Conservation (phyloP, 1,284 basidiomycete species). For the Inonotus obliquus region DNA sequence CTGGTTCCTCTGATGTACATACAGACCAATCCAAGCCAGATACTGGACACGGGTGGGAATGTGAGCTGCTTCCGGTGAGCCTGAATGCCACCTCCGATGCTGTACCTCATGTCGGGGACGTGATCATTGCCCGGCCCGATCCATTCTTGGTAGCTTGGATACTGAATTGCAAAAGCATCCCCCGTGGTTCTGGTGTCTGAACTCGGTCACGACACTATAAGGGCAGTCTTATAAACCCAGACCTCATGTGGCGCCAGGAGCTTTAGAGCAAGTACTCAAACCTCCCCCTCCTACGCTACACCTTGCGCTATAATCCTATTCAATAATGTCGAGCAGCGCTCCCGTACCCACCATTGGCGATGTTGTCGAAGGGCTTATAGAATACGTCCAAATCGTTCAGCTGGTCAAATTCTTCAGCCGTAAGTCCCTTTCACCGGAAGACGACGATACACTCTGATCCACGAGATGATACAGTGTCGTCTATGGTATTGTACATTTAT, state of each 20-base stretch:
- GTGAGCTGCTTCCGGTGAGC: too few relatives aligned
- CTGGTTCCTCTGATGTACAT: too few relatives aligned
- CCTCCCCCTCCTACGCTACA: neutral
- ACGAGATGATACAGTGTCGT: neutral
- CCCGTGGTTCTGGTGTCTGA: neutral
- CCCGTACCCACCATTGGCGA: neutral
- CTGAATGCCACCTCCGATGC: neutral
- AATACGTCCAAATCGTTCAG: neutral
- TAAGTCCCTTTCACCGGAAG: neutral
- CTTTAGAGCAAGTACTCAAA: neutral
- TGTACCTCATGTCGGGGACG: neutral
- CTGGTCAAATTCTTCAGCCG: neutral
- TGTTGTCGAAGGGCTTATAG: neutral
- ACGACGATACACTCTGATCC: too few relatives aligned
- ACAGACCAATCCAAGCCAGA: too few relatives aligned
- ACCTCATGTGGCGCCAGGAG: neutral
- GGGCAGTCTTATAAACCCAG: neutral
- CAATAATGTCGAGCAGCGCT: neutral
- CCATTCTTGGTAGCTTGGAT: neutral
- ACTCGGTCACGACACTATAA: neutral
- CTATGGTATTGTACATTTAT: slow-evolving; percentile 1
- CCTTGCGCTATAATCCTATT: neutral
- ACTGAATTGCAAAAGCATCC: neutral
- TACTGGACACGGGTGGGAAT: too few relatives aligned
- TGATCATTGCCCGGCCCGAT: neutral